Evolutionary conservation across 257 asterid genomes (phyloP).

Genomic region (Nicotiana tabacum): DNA sequence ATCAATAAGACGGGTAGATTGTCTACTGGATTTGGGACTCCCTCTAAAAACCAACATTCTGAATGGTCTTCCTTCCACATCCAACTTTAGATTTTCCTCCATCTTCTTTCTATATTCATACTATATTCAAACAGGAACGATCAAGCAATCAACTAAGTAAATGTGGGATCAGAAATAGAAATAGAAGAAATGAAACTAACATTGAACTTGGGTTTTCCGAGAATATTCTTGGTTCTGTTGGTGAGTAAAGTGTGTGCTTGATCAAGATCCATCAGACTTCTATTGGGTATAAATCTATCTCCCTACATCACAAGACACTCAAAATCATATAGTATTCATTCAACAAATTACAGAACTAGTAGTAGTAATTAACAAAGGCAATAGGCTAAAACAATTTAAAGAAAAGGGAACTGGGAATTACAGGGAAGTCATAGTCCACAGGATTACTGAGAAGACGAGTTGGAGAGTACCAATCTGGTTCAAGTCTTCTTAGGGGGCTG

Average conservation of each 20-base stretch:
- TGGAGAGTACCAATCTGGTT: constrained; percentile 74
- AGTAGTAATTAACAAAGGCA: background rate
- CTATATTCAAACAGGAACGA: constrained; percentile 23
- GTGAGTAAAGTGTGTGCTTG: constrained; percentile 47
- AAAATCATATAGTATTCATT: background rate
- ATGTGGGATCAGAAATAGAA: background rate
- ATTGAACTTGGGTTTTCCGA: constrained; percentile 27
- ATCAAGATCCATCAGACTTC: constrained; percentile 88
- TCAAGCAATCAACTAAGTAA: background rate
- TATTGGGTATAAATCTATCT: constrained; percentile 78
- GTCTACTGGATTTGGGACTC: constrained; percentile 65
- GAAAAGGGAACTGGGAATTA: constrained; percentile 11
- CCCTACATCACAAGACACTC: constrained; percentile 32
- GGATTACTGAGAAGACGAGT: constrained; percentile 72
- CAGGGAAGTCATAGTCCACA: constrained; percentile 60
- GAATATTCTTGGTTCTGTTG: background rate
- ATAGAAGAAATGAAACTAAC: constrained; percentile 21
- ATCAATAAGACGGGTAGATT: constrained; percentile 32
- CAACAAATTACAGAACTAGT: background rate
- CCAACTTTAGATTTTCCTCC: constrained; percentile 47
- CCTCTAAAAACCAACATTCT: constrained; percentile 87
- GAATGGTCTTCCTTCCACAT: constrained; percentile 68
- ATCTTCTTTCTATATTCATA: constrained; percentile 39
- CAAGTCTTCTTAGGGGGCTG: constrained; percentile 28
- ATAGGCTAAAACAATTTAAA: no score